A percentile compares a stretch with the other conserved stretches of the same genome.
Evolutionary conservation across 1,284 basidiomycete genomes (phyloP).

Genomic region (Mycena sp.): DNA sequence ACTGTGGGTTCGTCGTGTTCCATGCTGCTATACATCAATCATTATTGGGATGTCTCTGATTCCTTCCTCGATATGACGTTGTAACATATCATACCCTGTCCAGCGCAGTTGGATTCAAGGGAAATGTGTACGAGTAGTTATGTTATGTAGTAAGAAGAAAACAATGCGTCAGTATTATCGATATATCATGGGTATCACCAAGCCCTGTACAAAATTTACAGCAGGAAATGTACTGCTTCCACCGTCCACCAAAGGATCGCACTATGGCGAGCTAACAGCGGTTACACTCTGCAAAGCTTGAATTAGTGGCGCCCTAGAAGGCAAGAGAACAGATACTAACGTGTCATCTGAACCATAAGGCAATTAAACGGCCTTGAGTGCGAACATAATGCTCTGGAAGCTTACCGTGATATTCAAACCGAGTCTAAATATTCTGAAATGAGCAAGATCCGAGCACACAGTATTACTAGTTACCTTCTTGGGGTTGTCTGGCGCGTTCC

Average conservation of each 20-base stretch:
- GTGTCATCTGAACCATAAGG: slow-evolving; percentile 45
- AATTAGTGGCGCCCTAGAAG: slow-evolving; percentile 11
- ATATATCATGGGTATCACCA: slow-evolving; percentile 13
- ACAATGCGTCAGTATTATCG: slow-evolving; percentile 6
- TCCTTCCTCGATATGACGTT: no score
- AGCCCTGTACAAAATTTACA: slow-evolving; percentile 6
- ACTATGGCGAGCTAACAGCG: not conserved
- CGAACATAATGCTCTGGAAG: slow-evolving; percentile 11
- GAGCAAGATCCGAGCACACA: slow-evolving; percentile 23
- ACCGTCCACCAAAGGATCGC: not conserved
- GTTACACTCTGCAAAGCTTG: slow-evolving; percentile 22
- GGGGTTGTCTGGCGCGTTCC: slow-evolving; percentile 84
- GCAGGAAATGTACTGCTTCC: not conserved
- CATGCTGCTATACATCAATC: slow-evolving; percentile 4
- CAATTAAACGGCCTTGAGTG: slow-evolving; percentile 6
- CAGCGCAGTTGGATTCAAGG: not conserved
- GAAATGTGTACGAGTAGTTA: slow-evolving; percentile 21
- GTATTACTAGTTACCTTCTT: slow-evolving; percentile 69
- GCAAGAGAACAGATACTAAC: slow-evolving; percentile 38
- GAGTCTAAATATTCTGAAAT: slow-evolving; percentile 53
- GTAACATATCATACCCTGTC: not conserved
- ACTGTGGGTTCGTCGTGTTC: not conserved
- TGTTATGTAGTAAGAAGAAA: slow-evolving; percentile 1
- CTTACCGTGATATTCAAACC: slow-evolving; percentile 82
- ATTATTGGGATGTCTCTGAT: slow-evolving; percentile 4